A percentile compares a stretch with the other conserved stretches of the same genome.
Evolutionary conservation across 2,329 filamentous ascomycete species (phyloP).

Genomic region (Penicillium sp.): DNA sequence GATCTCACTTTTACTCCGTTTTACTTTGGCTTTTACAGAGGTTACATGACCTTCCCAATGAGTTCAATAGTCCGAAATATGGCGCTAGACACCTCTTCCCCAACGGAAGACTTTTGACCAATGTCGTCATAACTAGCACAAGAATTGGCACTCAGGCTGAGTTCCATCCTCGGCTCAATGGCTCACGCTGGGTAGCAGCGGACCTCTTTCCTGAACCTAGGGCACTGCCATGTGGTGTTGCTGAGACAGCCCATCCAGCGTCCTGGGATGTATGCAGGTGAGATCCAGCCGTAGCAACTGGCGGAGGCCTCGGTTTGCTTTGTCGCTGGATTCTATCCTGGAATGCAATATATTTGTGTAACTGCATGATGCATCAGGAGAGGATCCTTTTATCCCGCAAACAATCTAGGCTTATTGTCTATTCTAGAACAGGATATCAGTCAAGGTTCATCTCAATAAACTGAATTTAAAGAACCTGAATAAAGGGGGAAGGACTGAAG

Average conservation of each 20-base stretch:
- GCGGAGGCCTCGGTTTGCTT: conserved; percentile 10
- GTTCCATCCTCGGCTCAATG: not conserved
- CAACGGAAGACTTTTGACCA: not conserved
- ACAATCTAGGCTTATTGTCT: not conserved
- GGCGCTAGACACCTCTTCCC: not conserved
- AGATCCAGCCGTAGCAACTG: conserved; percentile 5
- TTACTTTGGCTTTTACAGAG: not conserved
- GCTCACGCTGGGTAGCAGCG: not conserved
- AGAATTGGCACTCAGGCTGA: not conserved
- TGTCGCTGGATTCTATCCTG: conserved; percentile 1
- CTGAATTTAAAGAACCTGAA: no score
- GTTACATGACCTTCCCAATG: not conserved
- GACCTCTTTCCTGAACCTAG: not conserved
- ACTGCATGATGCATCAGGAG: not conserved
- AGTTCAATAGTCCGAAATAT: not conserved
- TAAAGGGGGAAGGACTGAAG: no score
- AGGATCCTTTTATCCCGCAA: not conserved
- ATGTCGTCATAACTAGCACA: not conserved
- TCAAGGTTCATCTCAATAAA: not conserved
- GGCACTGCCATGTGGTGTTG: conserved; percentile 12
- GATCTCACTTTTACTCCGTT: not conserved
- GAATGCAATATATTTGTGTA: conserved; percentile 1
- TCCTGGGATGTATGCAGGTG: conserved; percentile 5
- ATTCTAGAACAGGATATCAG: not conserved
- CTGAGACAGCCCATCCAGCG: not conserved